phyloP scores from a whole-genome alignment of 2,329 filamentous ascomycete genomes.

The Trichoderma arundinaceum region DNA sequence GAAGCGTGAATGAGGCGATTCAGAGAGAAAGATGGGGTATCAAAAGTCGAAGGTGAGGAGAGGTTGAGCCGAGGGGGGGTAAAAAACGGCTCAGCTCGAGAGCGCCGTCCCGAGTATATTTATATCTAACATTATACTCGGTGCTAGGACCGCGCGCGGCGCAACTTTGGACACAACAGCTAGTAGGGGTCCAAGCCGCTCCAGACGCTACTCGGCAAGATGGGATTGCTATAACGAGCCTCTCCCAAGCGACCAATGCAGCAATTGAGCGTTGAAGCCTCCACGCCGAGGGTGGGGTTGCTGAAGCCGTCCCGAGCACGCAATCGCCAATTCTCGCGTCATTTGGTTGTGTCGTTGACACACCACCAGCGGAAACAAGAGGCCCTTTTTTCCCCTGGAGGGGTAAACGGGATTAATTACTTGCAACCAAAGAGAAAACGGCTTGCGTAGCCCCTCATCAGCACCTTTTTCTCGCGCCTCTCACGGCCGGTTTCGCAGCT shows the following conservation, averaged over 20 bases:
- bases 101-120: constrained; percentile 8
- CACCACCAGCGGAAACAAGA: not conserved
- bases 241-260: too few species aligned
- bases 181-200: constrained; percentile 6
- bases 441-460: constrained; percentile 2
- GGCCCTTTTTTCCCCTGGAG: not conserved
- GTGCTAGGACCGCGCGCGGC: constrained; percentile 1
- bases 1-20: not conserved
- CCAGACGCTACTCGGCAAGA: not conserved
- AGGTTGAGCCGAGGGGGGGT: not conserved
- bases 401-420: constrained; percentile 5
- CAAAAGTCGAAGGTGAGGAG: constrained; percentile 35
- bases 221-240: too few species aligned
- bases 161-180: not conserved
- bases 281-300: too few species aligned
- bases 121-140: constrained; percentile 13
- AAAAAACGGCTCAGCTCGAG: not conserved
- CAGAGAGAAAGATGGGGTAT: constrained; percentile 29
- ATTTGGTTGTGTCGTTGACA: constrained; percentile 7
- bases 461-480: not conserved
- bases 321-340: constrained; percentile 29
- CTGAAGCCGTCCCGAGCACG: constrained; percentile 27
- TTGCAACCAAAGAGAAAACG: not conserved
- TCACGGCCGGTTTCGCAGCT: constrained; percentile 12
- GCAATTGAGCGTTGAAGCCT: too few species aligned